Base-by-base conservation (phyloP, 495 filamentous ascomycete genomes). In the Oidiodendron maius region DNA sequence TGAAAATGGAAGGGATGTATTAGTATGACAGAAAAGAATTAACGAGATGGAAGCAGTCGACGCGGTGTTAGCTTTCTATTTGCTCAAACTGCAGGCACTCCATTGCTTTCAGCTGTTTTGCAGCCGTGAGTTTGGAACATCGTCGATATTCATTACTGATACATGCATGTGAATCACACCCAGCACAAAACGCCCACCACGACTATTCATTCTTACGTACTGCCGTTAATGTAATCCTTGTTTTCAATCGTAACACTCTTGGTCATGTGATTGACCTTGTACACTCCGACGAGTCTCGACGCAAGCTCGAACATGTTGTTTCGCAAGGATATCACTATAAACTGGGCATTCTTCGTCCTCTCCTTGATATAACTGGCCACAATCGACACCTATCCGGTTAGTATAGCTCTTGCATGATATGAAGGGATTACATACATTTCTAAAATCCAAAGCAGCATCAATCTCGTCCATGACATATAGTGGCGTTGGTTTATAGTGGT, bases 261-360 rank as follows among this genome's bases (percentile, higher is more conserved):
- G 35, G 89, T 95, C 93, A 97, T 98, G 67, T 98, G 93, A 68
- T 96, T 97, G 62, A 98, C 93, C 70, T 98, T 98, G 68, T 98
- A 98, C 39, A 98, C 91, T 40, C 93, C 93, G 4, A 98, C 89
- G 30, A 98, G 76, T 41, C 93, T 76, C 37, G 90, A 81, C 15
- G 93, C 94, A 46, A 98, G 82, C 72, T 98, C 93, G 69, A 98
- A 98, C 93, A 98, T 98, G 71, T 98, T 98, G 69, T 98, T 98
- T 59, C 93, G 76, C 58, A 98, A 71, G 12, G 91, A 96, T 58
- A 98, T 98, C 55, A 98, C 93, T 57, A 98, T 93, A 66, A 98
- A 98, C 61, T 98, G 93, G 0, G 93, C 93, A 63, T 98, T 97
- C 77, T 97, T 97, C 44, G 93, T 98, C 40, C 93, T 76, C 68